phyloP scores from a whole-genome alignment of 2,329 filamentous ascomycete species.

The Amesomyces nigricolor region DNA sequence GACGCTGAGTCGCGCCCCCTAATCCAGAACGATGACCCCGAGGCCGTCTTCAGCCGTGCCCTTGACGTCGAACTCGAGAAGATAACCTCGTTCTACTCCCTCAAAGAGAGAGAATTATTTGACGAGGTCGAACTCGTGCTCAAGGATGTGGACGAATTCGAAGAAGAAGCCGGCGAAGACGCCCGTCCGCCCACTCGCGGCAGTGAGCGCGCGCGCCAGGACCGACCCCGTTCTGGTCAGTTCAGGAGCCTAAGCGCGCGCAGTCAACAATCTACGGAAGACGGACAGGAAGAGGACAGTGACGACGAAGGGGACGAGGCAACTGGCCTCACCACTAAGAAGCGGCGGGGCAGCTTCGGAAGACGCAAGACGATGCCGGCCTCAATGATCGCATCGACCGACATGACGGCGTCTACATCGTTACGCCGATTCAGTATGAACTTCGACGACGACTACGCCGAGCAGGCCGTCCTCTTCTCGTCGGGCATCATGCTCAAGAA shows the following conservation, averaged over 20 bases:
- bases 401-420: slow-evolving; percentile 54
- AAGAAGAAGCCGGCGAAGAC: slow-evolving; percentile 39
- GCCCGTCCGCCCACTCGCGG: slow-evolving; percentile 25
- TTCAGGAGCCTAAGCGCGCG: slow-evolving; percentile 33
- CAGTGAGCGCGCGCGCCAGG: slow-evolving; percentile 16
- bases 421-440: slow-evolving; percentile 56
- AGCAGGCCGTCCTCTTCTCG: slow-evolving; percentile 62
- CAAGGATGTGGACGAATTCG: slow-evolving; percentile 63
- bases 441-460: slow-evolving; percentile 67
- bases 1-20: slow-evolving; percentile 85
- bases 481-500: slow-evolving; percentile 86
- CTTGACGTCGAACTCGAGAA: slow-evolving; percentile 90
- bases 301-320: slow-evolving; percentile 60
- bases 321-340: slow-evolving; percentile 45
- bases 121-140: slow-evolving; percentile 75
- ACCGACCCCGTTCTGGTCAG: not conserved
- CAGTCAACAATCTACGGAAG: slow-evolving; percentile 48
- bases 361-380: slow-evolving; percentile 36
- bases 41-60: slow-evolving; percentile 72
- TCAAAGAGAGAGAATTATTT: slow-evolving; percentile 84
- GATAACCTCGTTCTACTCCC: slow-evolving; percentile 81
- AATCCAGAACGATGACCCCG: slow-evolving; percentile 67
- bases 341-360: slow-evolving; percentile 32
- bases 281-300: slow-evolving; percentile 53
- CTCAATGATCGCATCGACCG: slow-evolving; percentile 39